Evolutionary conservation across 257 asterid genomes (phyloP), one percentile per base, ranked within the genome.

Genomic region (Catharanthus roseus): DNA sequence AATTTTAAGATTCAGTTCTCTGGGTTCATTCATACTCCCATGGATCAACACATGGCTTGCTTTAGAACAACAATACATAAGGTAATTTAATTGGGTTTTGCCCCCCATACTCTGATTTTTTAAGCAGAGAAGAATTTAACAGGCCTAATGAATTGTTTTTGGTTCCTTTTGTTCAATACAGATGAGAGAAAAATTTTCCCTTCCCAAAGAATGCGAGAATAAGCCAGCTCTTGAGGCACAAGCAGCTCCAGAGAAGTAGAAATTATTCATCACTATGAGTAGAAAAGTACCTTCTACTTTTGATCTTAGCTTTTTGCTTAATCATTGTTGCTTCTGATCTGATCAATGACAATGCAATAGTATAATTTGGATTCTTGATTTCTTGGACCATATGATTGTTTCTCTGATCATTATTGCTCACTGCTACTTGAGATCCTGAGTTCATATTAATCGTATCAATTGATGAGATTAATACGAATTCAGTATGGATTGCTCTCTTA

Each of bases 21-120:
- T 26, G 65, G 67, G 12, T 72, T 82, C 69, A 47, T 79, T 31
- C 54, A 71, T 21, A 53, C 78, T 0, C 78, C 84, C 13, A 34
- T 77, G 56, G 44, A 61, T 38, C 64, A 79, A 8, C 86, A 79
- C 77, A 82, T 70, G 68, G 28, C 72, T 70, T 79, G 84, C 76
- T 74, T 82, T 74, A 79, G 77, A 66, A 21, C 58, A 16, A 70
- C 70, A 2, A 19, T 54, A 28, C 36, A 71, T 18, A 36, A 49
- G 78, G 84, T 82, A 67, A 53, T 51, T 56, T 16, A 12, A n/a
- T n/a, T n/a, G n/a, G n/a, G n/a, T 8, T 29, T 38, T 38, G 24
- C 19, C 10, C 75, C 50, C 16, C 5, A 23, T 5, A 58, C 26
- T n/a, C 45, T 60, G 31, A 44, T 41, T 58, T 26, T 42, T 4